Percentiles rank a stretch among this genome's conserved stretches.
Conservation (phyloP, 768 basidiomycete genomes). For the Tulasnella sp. region DNA sequence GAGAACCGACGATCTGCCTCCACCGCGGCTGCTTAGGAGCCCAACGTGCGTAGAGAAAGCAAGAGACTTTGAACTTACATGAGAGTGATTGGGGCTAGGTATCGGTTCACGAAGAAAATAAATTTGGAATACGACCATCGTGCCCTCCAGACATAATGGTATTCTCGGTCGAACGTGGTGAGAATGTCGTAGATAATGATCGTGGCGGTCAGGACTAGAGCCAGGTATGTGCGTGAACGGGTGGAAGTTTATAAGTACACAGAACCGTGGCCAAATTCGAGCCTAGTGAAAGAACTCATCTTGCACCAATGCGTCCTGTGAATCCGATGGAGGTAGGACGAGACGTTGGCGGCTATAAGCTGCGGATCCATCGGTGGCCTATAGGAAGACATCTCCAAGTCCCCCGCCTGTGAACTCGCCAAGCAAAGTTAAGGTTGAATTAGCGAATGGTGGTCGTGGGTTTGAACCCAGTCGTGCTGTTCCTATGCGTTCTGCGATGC, state of each 20-base stretch:
- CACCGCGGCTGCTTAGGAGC: neutral
- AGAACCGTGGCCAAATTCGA: no score
- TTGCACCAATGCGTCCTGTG: neutral
- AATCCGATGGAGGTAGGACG: neutral
- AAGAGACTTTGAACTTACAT: neutral
- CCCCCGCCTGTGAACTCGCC: neutral
- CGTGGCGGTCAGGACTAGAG: neutral
- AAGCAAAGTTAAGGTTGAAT: neutral
- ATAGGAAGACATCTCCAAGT: neutral
- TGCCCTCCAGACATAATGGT: slow-evolving; percentile 14
- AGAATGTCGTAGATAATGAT: slow-evolving; percentile 18
- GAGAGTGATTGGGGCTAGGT: neutral
- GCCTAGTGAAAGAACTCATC: neutral
- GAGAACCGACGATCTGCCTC: neutral
- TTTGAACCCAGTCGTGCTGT: neutral
- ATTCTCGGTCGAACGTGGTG: slow-evolving; percentile 13
- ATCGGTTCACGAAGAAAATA: neutral
- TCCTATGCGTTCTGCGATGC: neutral
- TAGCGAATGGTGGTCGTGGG: neutral
- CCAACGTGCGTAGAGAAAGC: neutral
- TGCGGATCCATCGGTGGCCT: neutral
- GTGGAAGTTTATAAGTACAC: no score
- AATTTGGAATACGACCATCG: slow-evolving; percentile 6
- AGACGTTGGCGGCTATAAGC: neutral
- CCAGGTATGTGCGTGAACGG: no score